Base-by-base conservation (phyloP, 345 rosid species). In the Eucalyptus regnans region DNA sequence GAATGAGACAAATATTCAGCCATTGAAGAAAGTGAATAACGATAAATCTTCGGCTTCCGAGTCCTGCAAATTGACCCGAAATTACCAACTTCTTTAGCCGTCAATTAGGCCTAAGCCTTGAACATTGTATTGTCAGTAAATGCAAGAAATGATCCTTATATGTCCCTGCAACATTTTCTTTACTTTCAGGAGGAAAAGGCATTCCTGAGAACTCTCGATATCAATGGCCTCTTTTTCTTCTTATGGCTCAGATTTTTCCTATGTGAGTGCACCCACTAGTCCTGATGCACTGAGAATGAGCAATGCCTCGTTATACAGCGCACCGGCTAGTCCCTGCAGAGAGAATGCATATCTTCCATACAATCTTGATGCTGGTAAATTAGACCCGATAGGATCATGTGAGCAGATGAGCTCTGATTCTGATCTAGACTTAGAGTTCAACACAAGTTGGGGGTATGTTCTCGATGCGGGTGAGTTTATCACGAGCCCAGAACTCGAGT, bases 361-460 rank as follows among this genome's bases (percentile, higher is more conserved):
- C 27, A 6, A 52, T 49, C n/a, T 52, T 89, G 13, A 76, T 89
- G 15, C 80, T 88, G 20, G 87, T 37, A 41, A 25, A 33, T 31
- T 17, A 37, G 44, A 18, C 84, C 31, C 44, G 48, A 12, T 66
- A 86, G 44, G 88, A 86, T 76, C 84, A 76, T 37, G 84, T 20
- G 48, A 41, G 48, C 84, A 76, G 84, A 76, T 7, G 29, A 76
- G 84, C 48, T 87, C 88, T 84, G 12, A 88, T 81, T 88, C 84
- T 86, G 87, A 89, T 23, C 89, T 87, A 11, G 92, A 91, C 16
- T 93, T 94, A 17, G 94, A 92, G 86, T 94, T 93, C 83, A 89
- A 88, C 13, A 91, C 92, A 1, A 93, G 93, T 50, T 88, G 89
- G 86, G 88, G 90, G 87, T 43, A 56, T 31, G 50, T 88, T 3